These are phyloP conservation scores for Diaporthe batatas DNA, from an alignment of 2,329 filamentous ascomycete species.

Conservation along the genomic window DNA sequence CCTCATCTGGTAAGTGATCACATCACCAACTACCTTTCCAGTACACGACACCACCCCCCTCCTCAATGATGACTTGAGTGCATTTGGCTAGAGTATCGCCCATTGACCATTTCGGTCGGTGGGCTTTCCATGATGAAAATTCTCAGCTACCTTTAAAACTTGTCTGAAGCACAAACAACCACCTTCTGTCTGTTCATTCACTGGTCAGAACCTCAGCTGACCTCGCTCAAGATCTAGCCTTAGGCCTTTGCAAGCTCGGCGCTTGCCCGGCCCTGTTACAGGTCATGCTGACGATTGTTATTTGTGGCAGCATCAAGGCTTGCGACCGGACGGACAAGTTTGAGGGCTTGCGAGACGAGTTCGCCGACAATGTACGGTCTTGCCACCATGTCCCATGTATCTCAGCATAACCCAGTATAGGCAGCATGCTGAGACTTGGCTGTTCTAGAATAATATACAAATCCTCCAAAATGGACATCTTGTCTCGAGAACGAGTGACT, in stretches of 20 bases:
- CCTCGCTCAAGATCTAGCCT: slow-evolving; percentile 43
- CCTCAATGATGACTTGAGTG: slow-evolving; percentile 99
- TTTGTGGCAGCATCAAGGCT: slow-evolving; percentile 81
- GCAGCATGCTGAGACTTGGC: slow-evolving; percentile 61
- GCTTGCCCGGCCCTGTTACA: slow-evolving; percentile 11
- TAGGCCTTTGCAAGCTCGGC: slow-evolving; percentile 13
- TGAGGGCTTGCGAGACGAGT: slow-evolving; percentile 84
- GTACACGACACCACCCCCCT: slow-evolving; percentile 44
- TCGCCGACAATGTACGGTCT: slow-evolving; percentile 82
- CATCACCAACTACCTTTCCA: slow-evolving; percentile 38
- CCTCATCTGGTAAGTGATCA: slow-evolving; percentile 54
- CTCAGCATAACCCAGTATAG: slow-evolving; percentile 49
- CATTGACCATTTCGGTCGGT: slow-evolving; percentile 64
- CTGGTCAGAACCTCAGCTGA: slow-evolving; percentile 35
- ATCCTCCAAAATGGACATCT: slow-evolving; percentile 95
- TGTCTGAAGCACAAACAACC: slow-evolving; percentile 78
- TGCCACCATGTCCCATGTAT: slow-evolving; percentile 50
- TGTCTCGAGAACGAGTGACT: slow-evolving; percentile 96
- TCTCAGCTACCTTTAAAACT: slow-evolving; percentile 93
- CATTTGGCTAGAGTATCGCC: slow-evolving; percentile 99
- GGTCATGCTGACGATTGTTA: slow-evolving; percentile 45
- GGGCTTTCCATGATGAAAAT: slow-evolving; percentile 96
- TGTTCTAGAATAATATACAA: slow-evolving; percentile 82
- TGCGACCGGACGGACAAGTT: slow-evolving; percentile 94
- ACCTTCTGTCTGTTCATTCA: slow-evolving; percentile 44